Conservation (phyloP, 257 asterid genomes). For the Primulina eburnea region DNA sequence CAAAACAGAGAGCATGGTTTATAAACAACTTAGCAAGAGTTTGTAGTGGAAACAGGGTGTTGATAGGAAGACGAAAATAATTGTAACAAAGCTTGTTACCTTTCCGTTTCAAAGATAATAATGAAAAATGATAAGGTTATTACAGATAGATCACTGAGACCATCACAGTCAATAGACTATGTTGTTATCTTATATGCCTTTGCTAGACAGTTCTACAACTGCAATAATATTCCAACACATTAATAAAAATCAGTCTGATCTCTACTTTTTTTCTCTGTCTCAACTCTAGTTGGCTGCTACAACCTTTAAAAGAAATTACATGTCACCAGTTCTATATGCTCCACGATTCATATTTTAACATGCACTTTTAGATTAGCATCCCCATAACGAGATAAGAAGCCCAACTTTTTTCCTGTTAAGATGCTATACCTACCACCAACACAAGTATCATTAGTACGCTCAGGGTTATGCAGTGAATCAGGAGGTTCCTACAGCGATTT, state of each 20-base stretch:
- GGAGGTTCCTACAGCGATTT: conserved; percentile 49
- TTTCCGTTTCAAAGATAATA: no score
- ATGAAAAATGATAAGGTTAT: neutral
- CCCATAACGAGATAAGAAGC: neutral
- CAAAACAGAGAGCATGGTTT: neutral
- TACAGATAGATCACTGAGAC: neutral
- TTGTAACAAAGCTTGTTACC: neutral
- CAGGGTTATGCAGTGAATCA: conserved; percentile 43
- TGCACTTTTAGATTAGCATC: neutral
- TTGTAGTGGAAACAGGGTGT: neutral
- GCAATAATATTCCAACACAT: neutral
- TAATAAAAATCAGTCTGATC: neutral
- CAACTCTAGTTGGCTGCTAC: neutral
- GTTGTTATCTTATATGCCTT: neutral
- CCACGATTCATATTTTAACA: neutral
- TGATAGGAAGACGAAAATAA: neutral
- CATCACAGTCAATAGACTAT: neutral
- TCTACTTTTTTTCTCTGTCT: no score
- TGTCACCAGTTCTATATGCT: neutral
- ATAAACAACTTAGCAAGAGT: neutral
- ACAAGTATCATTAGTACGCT: conserved; percentile 25
- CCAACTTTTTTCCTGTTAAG: conserved; percentile 8
- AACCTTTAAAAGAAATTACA: neutral
- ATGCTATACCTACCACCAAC: conserved; percentile 48
- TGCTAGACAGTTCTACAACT: neutral